Conservation (phyloP, 768 basidiomycete species). For the Amanita rubescens region DNA sequence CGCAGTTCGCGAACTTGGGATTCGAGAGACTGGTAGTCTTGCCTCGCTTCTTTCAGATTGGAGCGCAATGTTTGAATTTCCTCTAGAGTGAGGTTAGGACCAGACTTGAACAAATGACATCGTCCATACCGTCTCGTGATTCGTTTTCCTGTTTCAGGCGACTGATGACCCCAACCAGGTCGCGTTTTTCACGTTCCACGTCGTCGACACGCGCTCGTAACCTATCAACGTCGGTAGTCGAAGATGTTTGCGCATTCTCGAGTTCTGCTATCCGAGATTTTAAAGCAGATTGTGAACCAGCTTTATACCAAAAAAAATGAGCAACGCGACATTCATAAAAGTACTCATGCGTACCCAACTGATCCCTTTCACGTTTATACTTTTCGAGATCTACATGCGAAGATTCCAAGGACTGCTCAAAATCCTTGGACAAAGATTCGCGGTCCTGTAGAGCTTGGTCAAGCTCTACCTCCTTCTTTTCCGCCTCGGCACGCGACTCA, state of each 20-base stretch:
- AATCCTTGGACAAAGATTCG: slow-evolving; percentile 51
- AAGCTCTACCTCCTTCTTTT: slow-evolving; percentile 74
- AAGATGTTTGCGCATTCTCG: slow-evolving; percentile 51
- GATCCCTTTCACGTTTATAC: slow-evolving; percentile 56
- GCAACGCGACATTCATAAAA: neutral
- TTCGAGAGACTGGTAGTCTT: slow-evolving; percentile 64
- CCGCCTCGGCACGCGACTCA: slow-evolving; percentile 55
- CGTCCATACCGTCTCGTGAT: slow-evolving; percentile 62
- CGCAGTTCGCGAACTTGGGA: slow-evolving; percentile 64
- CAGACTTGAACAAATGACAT: neutral
- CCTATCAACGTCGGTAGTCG: slow-evolving; percentile 52
- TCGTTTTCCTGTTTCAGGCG: slow-evolving; percentile 69
- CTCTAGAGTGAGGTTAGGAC: slow-evolving; percentile 34
- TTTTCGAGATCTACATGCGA: slow-evolving; percentile 49
- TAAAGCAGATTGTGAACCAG: slow-evolving; percentile 36
- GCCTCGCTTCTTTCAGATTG: slow-evolving; percentile 67
- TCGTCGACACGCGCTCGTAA: slow-evolving; percentile 62
- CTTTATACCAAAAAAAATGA: slow-evolving; percentile 26
- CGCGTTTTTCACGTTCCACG: slow-evolving; percentile 84
- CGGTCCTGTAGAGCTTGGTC: slow-evolving; percentile 80
- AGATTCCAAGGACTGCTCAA: slow-evolving; percentile 44
- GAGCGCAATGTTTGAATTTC: slow-evolving; percentile 62
- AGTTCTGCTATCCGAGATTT: slow-evolving; percentile 51
- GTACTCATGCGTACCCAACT: slow-evolving; percentile 55
- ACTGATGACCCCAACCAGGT: slow-evolving; percentile 77